phyloP scores from a whole-genome alignment of 2,329 filamentous ascomycete genomes.

The Penicillium sp. region DNA sequence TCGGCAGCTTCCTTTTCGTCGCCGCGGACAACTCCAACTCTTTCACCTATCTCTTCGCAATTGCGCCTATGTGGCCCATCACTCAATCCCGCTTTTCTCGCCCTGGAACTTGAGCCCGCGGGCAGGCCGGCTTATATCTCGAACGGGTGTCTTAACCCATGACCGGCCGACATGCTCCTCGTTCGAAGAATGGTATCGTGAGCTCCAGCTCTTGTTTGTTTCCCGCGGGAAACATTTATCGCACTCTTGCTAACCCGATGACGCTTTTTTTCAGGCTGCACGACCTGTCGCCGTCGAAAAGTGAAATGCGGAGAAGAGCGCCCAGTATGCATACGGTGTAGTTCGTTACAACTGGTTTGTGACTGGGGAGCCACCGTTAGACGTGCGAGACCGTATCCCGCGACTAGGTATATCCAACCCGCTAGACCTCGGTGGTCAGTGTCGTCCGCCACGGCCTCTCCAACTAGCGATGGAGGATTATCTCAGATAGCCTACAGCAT shows the following conservation, averaged over 20 bases:
- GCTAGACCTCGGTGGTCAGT: constrained; percentile 22
- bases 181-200: neutral
- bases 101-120: neutral
- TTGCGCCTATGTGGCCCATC: neutral
- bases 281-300: neutral
- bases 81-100: neutral
- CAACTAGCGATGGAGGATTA: constrained; percentile 3
- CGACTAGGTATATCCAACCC: constrained; percentile 35
- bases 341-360: neutral
- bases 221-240: neutral
- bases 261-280: neutral
- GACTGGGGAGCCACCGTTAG: constrained; percentile 25
- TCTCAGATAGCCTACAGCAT: neutral
- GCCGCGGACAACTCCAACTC: neutral
- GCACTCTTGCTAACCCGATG: neutral
- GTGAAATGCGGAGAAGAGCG: neutral
- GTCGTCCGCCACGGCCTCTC: constrained; percentile 15
- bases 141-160: neutral
- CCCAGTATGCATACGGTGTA: neutral
- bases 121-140: neutral
- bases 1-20: neutral
- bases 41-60: neutral
- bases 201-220: neutral
- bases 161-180: neutral
- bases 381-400: constrained; percentile 27